Percentiles rank a stretch among this genome's conserved stretches.
Evolutionary conservation across 83 land plant genomes (phyloP).

Genomic region (Thuja plicata): DNA sequence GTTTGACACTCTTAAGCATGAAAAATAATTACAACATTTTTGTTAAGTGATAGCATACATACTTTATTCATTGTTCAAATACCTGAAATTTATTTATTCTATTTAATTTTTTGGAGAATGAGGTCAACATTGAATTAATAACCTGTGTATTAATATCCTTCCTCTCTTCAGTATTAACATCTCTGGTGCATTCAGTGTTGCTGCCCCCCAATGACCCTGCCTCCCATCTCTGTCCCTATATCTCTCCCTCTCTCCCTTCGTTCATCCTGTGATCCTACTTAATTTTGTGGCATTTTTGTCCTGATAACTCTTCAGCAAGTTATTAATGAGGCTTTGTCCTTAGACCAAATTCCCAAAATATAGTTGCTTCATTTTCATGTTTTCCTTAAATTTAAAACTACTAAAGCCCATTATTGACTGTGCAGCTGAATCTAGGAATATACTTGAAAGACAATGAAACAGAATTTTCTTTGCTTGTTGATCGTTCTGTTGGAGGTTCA

Average conservation of each 20-base stretch:
- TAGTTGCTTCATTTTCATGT: background rate
- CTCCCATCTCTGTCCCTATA: no score
- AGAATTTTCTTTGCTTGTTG: slow-evolving; percentile 89
- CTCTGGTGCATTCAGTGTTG: no score
- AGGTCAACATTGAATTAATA: background rate
- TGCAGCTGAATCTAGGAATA: slow-evolving; percentile 93
- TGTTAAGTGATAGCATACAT: background rate
- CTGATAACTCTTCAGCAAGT: background rate
- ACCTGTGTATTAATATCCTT: background rate
- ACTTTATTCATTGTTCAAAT: background rate
- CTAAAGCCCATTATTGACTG: background rate
- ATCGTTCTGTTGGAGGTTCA: slow-evolving; percentile 87
- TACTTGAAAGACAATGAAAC: slow-evolving; percentile 59
- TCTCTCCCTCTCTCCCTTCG: no score
- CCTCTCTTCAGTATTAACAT: background rate
- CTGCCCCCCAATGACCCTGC: no score
- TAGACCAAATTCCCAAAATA: background rate
- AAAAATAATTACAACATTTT: background rate
- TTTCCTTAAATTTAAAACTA: background rate
- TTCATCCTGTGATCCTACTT: background rate
- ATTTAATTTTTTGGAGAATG: background rate
- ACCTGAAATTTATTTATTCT: background rate
- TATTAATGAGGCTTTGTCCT: background rate
- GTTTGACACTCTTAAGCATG: background rate
- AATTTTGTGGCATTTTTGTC: background rate